These are phyloP conservation scores for Syzygium grande DNA, from an alignment of 345 rosid genomes.

Conservation along the genomic window DNA sequence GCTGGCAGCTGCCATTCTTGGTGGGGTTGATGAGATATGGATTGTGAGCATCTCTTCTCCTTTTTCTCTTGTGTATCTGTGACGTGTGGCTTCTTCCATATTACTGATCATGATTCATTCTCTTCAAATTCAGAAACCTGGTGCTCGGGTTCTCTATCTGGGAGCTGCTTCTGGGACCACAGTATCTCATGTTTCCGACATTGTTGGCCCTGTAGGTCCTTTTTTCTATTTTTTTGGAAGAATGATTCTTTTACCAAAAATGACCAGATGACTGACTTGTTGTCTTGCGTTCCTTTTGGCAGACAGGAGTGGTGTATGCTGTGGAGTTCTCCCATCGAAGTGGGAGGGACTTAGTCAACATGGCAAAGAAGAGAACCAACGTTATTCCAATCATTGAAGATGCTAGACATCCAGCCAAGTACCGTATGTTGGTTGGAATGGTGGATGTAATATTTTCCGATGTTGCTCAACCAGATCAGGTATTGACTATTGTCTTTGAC, in stretches of 20 bases:
- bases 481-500: conserved; percentile 12
- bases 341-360: conserved; percentile 97
- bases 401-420: conserved; percentile 97
- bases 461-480: conserved; percentile 99
- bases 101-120: neutral
- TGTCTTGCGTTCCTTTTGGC: neutral
- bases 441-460: conserved; percentile 98
- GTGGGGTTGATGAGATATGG: conserved; percentile 95
- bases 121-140: conserved; percentile 66
- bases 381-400: conserved; percentile 94
- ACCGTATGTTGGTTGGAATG: conserved; percentile 99
- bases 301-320: conserved; percentile 91
- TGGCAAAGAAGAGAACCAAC: conserved; percentile 96
- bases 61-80: neutral
- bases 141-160: conserved; percentile 89
- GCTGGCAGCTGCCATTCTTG: conserved; percentile 94
- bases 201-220: conserved; percentile 87
- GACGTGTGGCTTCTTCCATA: neutral
- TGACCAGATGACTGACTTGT: neutral
- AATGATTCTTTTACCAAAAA: neutral
- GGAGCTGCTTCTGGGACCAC: conserved; percentile 99
- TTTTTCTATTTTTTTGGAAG: neutral
- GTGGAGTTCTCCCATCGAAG: conserved; percentile 97
- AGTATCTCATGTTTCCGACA: conserved; percentile 95
- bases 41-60: conserved; percentile 42